Evolutionary conservation across 1,139 yeast genomes (phyloP).

Genomic region (Yamadazyma atlantica): DNA sequence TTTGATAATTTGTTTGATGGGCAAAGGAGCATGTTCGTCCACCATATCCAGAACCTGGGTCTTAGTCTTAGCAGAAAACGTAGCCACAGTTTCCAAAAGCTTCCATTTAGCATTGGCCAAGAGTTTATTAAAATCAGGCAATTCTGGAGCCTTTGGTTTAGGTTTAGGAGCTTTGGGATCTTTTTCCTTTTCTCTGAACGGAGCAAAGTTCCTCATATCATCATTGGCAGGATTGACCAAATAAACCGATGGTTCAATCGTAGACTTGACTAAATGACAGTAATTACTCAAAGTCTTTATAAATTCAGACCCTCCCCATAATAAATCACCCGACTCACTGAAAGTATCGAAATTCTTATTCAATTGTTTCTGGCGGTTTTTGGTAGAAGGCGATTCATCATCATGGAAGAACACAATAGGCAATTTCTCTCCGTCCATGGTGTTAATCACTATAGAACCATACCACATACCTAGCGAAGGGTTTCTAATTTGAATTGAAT

Average conservation of each 20-base stretch:
- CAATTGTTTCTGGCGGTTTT: slow-evolving; percentile 55
- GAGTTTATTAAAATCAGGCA: slow-evolving; percentile 46
- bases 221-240: slow-evolving; percentile 78
- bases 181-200: slow-evolving; percentile 36
- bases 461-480: slow-evolving; percentile 91
- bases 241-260: slow-evolving; percentile 69
- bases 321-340: slow-evolving; percentile 57
- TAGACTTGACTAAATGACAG: slow-evolving; percentile 65
- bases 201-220: slow-evolving; percentile 77
- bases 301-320: slow-evolving; percentile 93
- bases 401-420: slow-evolving; percentile 94
- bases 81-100: slow-evolving; percentile 79
- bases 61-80: slow-evolving; percentile 69
- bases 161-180: slow-evolving; percentile 10
- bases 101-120: slow-evolving; percentile 82
- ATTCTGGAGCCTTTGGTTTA: slow-evolving; percentile 13
- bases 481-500: slow-evolving; percentile 77
- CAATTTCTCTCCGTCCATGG: slow-evolving; percentile 64
- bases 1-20: slow-evolving; percentile 60
- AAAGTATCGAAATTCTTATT: slow-evolving; percentile 76
- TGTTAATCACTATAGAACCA: slow-evolving; percentile 78
- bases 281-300: slow-evolving; percentile 51
- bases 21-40: slow-evolving; percentile 65
- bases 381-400: slow-evolving; percentile 76
- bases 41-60: slow-evolving; percentile 58